Evolutionary conservation across 2,329 filamentous ascomycete species (phyloP), one percentile per base, ranked within the genome.

Genomic region (Colletotrichum liriopes): DNA sequence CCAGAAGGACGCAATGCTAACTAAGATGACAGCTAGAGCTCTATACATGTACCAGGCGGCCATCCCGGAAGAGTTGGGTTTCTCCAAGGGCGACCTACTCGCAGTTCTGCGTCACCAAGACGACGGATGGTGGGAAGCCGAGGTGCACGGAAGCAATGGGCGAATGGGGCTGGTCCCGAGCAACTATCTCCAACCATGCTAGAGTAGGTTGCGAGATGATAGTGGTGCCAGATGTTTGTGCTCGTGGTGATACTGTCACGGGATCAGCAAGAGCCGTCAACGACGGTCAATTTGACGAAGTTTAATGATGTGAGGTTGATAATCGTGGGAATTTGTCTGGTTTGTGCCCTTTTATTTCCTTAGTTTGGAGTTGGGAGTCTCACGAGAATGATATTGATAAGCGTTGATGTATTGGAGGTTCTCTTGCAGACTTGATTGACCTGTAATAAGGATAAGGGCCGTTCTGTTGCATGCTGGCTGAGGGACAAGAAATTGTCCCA

Each of bases 111-210:
- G 95, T 72, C 91, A 97, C 78, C 96, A 99, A 83, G 96, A 99
- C 80, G 96, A 99, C 79, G 96, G 96, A 26, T 99, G 96, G 96
- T 99, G 97, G 96, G 96, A 99, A 84, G 97, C 97, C 16, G 96
- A 98, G 82, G 90, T 98, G 51, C 93, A 95, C 56, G 92, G 92
- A 32, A 87, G 88, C 74, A 89, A 87, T 74, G 90, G 88, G 61
- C 86, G 83, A 61, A 80, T 87, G 70, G 91, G 91, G 73, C 85
- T 93, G 78, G 90, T 93, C 75, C 91, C 91, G 75, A 92, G 91
- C 81, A 93, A 93, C 79, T 93, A 93, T 77, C 84, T 93, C 72
- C 88, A 91, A 80, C 83, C 86, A 55, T 86, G 85, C 73, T 88
- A 78, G 79, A 56, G 55, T 61, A 32, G 45, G 14, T 23, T 43